Percentiles rank a stretch among this genome's conserved stretches.
phyloP scores from a whole-genome alignment of 2,329 filamentous ascomycete species.

The Phoma sp. region DNA sequence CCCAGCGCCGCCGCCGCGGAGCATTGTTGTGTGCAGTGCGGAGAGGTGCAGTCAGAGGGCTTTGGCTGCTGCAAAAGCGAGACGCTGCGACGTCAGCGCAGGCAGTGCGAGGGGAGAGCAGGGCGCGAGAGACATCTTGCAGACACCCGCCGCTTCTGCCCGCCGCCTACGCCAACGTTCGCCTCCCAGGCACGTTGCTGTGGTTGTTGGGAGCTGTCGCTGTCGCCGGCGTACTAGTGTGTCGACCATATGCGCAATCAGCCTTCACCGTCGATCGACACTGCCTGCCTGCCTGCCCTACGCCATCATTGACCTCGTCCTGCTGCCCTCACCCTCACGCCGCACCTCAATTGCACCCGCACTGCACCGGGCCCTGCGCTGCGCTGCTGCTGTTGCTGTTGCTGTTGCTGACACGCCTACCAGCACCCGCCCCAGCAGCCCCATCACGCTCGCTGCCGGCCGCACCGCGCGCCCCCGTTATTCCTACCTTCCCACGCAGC shows the following conservation, averaged over 20 bases:
- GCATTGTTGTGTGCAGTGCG: not conserved
- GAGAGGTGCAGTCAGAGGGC: too few relatives aligned
- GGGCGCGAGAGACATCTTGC: not conserved
- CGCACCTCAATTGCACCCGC: not conserved
- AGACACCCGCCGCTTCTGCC: not conserved
- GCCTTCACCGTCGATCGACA: constrained; percentile 1
- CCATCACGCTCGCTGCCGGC: constrained; percentile 4
- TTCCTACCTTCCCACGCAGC: not conserved
- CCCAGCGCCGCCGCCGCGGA: not conserved
- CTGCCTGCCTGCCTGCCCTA: constrained; percentile 1
- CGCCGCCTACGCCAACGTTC: too few relatives aligned
- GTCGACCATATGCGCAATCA: constrained; percentile 5
- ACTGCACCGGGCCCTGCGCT: not conserved
- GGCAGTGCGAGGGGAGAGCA: not conserved
- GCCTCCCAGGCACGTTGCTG: not conserved
- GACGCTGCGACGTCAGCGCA: not conserved
- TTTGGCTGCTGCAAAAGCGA: not conserved
- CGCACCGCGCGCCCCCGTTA: not conserved
- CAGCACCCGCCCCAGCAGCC: not conserved
- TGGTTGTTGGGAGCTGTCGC: constrained; percentile 10
- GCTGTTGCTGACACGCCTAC: constrained; percentile 10
- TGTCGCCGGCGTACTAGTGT: constrained; percentile 2
- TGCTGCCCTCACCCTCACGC: not conserved
- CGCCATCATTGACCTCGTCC: not conserved
- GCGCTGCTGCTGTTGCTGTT: constrained; percentile 6